phyloP scores from a whole-genome alignment of 306 rosid species.

The Fragaria iinumae region DNA sequence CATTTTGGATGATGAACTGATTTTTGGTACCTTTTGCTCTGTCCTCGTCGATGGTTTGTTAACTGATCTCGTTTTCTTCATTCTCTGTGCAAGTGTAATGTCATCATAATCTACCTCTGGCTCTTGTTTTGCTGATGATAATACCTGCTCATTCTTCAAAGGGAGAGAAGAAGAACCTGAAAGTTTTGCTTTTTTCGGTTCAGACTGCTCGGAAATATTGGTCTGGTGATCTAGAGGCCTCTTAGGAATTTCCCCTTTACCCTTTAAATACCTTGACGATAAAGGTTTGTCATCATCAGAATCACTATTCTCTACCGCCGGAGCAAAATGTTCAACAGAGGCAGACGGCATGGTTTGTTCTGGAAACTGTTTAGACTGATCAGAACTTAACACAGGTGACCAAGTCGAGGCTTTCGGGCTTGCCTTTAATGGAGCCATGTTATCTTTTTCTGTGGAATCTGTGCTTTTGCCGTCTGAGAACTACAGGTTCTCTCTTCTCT shows the following conservation, averaged over 20 bases:
- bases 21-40: constrained; percentile 27
- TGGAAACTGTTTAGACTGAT: background rate
- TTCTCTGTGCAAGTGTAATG: constrained; percentile 38
- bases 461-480: background rate
- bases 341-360: constrained; percentile 14
- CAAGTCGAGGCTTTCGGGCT: constrained; percentile 15
- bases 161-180: constrained; percentile 25
- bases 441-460: constrained; percentile 20
- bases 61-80: constrained; percentile 30
- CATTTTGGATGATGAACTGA: constrained; percentile 33
- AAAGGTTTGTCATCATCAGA: constrained; percentile 33
- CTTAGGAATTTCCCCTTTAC: constrained; percentile 33
- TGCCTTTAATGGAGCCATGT: constrained; percentile 29
- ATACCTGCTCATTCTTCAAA: constrained; percentile 28
- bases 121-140: constrained; percentile 28
- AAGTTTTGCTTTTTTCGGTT: constrained; percentile 36
- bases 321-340: constrained; percentile 8
- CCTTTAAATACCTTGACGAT: constrained; percentile 36
- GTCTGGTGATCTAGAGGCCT: constrained; percentile 41
- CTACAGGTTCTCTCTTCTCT: background rate
- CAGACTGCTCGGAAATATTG: constrained; percentile 23
- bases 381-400: background rate
- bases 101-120: constrained; percentile 39
- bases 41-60: constrained; percentile 25
- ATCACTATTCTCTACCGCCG: background rate